phyloP scores from a whole-genome alignment of 805 yeast genomes.

The Cyberlindnera maritima region DNA sequence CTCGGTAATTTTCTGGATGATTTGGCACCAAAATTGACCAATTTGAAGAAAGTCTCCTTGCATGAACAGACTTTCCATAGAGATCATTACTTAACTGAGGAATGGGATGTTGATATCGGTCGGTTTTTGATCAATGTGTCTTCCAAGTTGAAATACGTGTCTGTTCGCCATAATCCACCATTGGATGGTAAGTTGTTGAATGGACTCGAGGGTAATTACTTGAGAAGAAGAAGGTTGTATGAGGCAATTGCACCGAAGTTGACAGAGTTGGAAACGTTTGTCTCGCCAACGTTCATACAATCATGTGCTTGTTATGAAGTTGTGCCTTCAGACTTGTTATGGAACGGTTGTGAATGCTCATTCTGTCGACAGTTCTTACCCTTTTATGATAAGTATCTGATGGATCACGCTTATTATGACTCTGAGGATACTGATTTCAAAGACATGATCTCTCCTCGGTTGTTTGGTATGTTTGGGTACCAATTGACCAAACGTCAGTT shows the following conservation, averaged over 20 bases:
- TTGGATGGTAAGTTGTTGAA: slow-evolving; percentile 53
- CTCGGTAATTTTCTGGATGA: slow-evolving; percentile 38
- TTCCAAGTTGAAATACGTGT: slow-evolving; percentile 37
- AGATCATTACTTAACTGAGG: slow-evolving; percentile 47
- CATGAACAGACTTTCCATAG: slow-evolving; percentile 37
- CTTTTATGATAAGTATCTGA: slow-evolving; percentile 55
- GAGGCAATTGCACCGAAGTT: slow-evolving; percentile 46
- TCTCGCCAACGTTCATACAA: slow-evolving; percentile 59
- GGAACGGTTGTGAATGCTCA: slow-evolving; percentile 75
- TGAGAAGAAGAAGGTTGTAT: slow-evolving; percentile 54
- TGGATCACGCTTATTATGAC: slow-evolving; percentile 62
- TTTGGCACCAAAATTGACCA: slow-evolving; percentile 33
- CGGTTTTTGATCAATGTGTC: slow-evolving; percentile 36
- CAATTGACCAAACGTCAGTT: slow-evolving; percentile 37
- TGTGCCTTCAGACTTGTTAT: slow-evolving; percentile 61
- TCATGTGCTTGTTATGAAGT: slow-evolving; percentile 68
- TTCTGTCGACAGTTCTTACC: slow-evolving; percentile 50
- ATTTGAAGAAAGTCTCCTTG: slow-evolving; percentile 27
- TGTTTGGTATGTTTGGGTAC: slow-evolving; percentile 52
- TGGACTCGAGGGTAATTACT: slow-evolving; percentile 73
- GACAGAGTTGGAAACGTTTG: slow-evolving; percentile 39
- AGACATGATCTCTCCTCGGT: slow-evolving; percentile 58
- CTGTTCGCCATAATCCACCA: slow-evolving; percentile 60
- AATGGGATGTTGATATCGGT: slow-evolving; percentile 51
- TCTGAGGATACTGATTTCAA: slow-evolving; percentile 42